These are phyloP conservation scores for Ascochyta rabiei DNA, from an alignment of 2,329 filamentous ascomycete genomes.

Conservation along the genomic window DNA sequence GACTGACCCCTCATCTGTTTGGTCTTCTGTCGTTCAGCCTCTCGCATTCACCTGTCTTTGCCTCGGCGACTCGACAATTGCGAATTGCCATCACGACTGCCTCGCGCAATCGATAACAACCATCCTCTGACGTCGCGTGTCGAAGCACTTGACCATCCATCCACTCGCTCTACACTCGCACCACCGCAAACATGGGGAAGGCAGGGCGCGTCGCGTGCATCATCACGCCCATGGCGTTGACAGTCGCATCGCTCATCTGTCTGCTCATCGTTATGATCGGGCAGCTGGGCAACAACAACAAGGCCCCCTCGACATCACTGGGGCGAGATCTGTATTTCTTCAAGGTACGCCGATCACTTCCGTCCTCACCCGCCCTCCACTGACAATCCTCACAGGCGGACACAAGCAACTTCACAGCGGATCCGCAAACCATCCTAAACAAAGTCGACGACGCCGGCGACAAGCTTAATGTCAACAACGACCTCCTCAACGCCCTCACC, in stretches of 20 bases:
- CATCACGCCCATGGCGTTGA: constrained; percentile 82
- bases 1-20: constrained; percentile 9
- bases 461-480: constrained; percentile 41
- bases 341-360: constrained; percentile 62
- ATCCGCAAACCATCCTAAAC: constrained; percentile 48
- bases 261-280: constrained; percentile 64
- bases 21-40: constrained; percentile 11
- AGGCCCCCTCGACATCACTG: constrained; percentile 46
- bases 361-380: background rate
- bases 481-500: constrained; percentile 50
- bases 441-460: constrained; percentile 33
- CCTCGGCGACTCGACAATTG: background rate
- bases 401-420: constrained; percentile 60
- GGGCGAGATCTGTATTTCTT: constrained; percentile 63
- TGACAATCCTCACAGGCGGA: constrained; percentile 39
- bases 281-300: constrained; percentile 56
- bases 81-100: background rate
- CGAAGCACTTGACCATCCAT: constrained; percentile 1
- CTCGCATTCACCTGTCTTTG: constrained; percentile 8
- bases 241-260: constrained; percentile 76
- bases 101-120: constrained; percentile 10
- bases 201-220: constrained; percentile 85
- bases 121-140: constrained; percentile 13
- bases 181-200: constrained; percentile 65
- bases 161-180: constrained; percentile 3